Base-by-base conservation (phyloP, 371 early-diverging fungal species). In the Lichtheimia ramosa region DNA sequence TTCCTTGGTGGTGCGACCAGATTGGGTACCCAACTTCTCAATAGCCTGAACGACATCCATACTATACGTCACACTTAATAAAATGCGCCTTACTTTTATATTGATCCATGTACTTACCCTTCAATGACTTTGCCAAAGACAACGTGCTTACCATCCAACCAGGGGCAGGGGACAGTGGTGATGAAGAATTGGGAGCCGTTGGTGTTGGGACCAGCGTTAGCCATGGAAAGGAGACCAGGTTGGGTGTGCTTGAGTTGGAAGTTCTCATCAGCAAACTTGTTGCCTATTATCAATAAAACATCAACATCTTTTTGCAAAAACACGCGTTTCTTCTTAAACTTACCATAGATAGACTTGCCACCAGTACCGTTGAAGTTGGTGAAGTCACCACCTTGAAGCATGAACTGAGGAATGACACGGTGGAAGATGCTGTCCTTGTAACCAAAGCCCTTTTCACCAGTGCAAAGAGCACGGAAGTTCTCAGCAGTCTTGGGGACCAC, bases 361-460 rank as follows among this genome's bases (percentile, higher is more conserved):
- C 99, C 99, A 34, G 99, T 98, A 65, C 99, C 99, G 87, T 99
- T 87, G 77, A 82, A 80, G 65, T 80, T 76, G 77, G 91, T 91
- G 81, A 99, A 89, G 83, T 99, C 99, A 65, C 99, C 99, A 64
- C 99, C 99, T 80, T 99, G 99, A 52, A 98, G 85, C 97, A 99
- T 99, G 85, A 99, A 99, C 21, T 92, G 69, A 64, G 87, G 89
- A 65, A 96, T 96, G 61, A 96, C 85, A 64, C 97, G 86, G 85
- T 97, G 99, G 89, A 98, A 98, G 48, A 69, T 73, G 73, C 87
- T 87, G 66, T 86, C 90, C 78, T 93, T 92, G 83, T 95, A 99
- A 54, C 96, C 92, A 34, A 62, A 74, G 50, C 74, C 93, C 79
- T 83, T 89, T 79, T 83, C 88, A 66, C 87, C 92, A 66, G 82